Percentiles rank a stretch among this genome's conserved stretches.
phyloP scores from a whole-genome alignment of 2,329 filamentous ascomycete species.

The Xylaria sp. region DNA sequence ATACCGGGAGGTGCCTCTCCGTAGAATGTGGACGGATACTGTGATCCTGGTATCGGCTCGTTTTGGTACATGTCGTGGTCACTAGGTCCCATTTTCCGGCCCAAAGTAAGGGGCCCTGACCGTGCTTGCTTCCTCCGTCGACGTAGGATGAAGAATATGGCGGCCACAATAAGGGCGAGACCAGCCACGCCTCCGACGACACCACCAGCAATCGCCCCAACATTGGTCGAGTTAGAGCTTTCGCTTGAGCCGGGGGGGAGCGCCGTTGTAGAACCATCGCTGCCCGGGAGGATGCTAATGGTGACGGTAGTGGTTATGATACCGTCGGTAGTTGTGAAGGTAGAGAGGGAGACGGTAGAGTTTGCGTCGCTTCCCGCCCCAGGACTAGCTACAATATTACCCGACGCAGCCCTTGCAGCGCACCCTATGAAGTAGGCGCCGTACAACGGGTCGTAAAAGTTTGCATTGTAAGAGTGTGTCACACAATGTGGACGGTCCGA shows the following conservation, averaged over 20 bases:
- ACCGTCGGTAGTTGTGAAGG: constrained; percentile 17
- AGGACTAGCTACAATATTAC: constrained; percentile 34
- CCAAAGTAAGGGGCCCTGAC: constrained; percentile 17
- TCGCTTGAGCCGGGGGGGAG: background rate
- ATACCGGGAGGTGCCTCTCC: constrained; percentile 39
- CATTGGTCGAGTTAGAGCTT: constrained; percentile 21
- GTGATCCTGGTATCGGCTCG: constrained; percentile 35
- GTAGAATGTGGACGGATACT: constrained; percentile 39
- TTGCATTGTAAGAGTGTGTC: constrained; percentile 38
- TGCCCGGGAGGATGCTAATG: constrained; percentile 19
- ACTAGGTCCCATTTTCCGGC: constrained; percentile 28
- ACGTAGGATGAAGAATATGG: constrained; percentile 35
- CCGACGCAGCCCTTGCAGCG: constrained; percentile 31
- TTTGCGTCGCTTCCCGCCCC: background rate
- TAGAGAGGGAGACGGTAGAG: constrained; percentile 14
- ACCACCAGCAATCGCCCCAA: constrained; percentile 40
- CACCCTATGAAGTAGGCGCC: constrained; percentile 39
- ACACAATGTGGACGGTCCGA: constrained; percentile 37
- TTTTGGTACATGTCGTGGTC: constrained; percentile 32
- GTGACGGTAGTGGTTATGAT: constrained; percentile 30
- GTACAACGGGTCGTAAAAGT: constrained; percentile 36
- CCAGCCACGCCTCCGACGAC: constrained; percentile 37
- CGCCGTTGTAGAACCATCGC: constrained; percentile 26
- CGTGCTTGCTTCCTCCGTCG: constrained; percentile 29
- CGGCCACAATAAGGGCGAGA: constrained; percentile 34